Base-by-base conservation (phyloP, 2,329 filamentous ascomycete species). In the Dactylellina haptotyla region DNA sequence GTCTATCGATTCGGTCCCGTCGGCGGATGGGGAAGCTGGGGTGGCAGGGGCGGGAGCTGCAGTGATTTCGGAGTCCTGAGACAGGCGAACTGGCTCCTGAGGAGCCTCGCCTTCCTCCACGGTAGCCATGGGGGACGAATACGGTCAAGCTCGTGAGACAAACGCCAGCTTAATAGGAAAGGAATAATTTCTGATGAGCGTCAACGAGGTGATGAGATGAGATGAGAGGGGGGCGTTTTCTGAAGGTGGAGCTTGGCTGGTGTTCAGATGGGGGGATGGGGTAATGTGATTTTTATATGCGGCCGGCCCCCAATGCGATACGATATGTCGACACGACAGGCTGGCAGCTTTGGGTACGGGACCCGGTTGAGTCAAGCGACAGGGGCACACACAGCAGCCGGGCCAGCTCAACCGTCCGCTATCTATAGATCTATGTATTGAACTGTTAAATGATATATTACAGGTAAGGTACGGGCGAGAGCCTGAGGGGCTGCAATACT, bases 11-110 rank as follows among this genome's bases (percentile, higher is more conserved):
- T 50, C 61, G 18, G 45, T 23, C 3, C 50, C 61, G 39, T 73
- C 69, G 26, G 46, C 56, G 20, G 61, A 61, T 30, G 69, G 37
- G 9, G 67, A 72, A 20, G 28, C 26, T 18, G 67, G 67, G 5
- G 69, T 73, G 16, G 69, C 61, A 43, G 69, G 43, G 6, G 34
- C 69, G 4, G 53, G 53, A 37, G 59, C 59, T 26, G 54, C 39
- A 37, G 58, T 32, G 28, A 18, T 54, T 43, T 73, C 69, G 26
- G 69, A 73, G 61, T 66, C 69, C 48, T 73, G 61, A 25, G 69
- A 73, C 8, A 73, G 46, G 9, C 69, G 69, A 30, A 50, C 20
- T 3, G 46, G 12, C 12, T 53, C 43, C 25, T 12, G 53, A 43
- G 37, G 32, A 23, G 39, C 32, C n/a, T 59, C 61, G 46, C 39